Evolutionary conservation across 1,284 basidiomycete species (phyloP), one percentile per base, ranked within the genome.

Genomic region (Amylostereum areolatum): DNA sequence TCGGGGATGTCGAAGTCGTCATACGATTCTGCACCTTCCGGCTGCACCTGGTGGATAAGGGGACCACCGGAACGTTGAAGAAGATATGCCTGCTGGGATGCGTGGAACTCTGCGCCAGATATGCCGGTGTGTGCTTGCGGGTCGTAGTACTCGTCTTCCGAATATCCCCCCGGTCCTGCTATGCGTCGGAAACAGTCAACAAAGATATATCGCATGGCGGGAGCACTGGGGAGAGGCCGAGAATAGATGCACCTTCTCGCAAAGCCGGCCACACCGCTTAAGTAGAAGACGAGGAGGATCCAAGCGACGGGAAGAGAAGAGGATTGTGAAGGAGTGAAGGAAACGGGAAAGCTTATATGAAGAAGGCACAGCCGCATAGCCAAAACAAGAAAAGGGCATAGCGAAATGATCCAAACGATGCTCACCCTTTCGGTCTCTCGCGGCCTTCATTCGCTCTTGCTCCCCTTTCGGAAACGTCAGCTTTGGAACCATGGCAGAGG

Each of bases 341-440:
- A 53, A 57, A 56, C 65, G 62, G 60, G 62, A 62, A 55, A 32
- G 33, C 37, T 39, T 25, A 25, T 39, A 25, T 39, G 30, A 24
- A 10, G 41, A 25, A 29, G 7, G 25, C 12, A 28, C 25, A 27
- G 12, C 27, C 28, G 41, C 8, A 28, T 25, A 29, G 25, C 11
- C 11, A 43, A 28, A 29, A 43, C 5, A 43, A 43, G 27, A 28
- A 43, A 43, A 25, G 25, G 30, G 7, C 25, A 54, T 43, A 56
- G 43, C 29, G 52, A 57, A 28, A 27, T 10, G 34, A 35, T 9
- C 34, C 34, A 35, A 54, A 44, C 18, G 24, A 9, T 47, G 68
- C 78, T 88, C 72, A 96, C 93, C 92, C 90, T 87, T 90, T 58
- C 88, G 83, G 60, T 87, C 83, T 55, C 69, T 75, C 29, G 84